phyloP scores from a whole-genome alignment of 805 yeast genomes.

The Debaryomyces prosopidis region DNA sequence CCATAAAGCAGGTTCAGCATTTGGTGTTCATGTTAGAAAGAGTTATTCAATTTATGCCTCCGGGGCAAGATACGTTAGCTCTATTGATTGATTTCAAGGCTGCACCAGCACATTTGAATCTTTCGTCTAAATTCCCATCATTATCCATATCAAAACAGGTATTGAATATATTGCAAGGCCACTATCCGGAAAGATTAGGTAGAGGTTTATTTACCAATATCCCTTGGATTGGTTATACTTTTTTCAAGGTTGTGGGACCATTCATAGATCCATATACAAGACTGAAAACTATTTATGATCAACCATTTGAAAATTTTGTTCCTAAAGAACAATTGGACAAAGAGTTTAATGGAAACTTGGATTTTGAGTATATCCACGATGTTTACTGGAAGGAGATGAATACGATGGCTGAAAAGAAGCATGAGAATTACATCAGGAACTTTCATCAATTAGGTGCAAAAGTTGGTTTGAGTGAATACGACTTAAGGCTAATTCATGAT shows the following conservation, averaged over 20 bases:
- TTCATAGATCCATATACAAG: slow-evolving; percentile 60
- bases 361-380: slow-evolving; percentile 54
- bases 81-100: slow-evolving; percentile 57
- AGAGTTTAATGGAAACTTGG: slow-evolving; percentile 49
- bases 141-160: slow-evolving; percentile 50
- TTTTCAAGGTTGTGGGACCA: slow-evolving; percentile 56
- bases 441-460: slow-evolving; percentile 45
- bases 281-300: slow-evolving; percentile 57
- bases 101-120: slow-evolving; percentile 36
- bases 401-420: slow-evolving; percentile 40
- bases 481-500: slow-evolving; percentile 35
- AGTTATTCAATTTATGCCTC: slow-evolving; percentile 54
- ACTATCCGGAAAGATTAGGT: slow-evolving; percentile 60
- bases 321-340: slow-evolving; percentile 54
- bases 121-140: slow-evolving; percentile 48
- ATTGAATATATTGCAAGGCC: slow-evolving; percentile 53
- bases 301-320: slow-evolving; percentile 55
- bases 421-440: slow-evolving; percentile 31
- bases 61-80: slow-evolving; percentile 58
- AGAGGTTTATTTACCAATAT: slow-evolving; percentile 54
- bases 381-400: slow-evolving; percentile 55
- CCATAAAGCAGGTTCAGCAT: slow-evolving; percentile 55
- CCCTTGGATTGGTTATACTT: slow-evolving; percentile 58
- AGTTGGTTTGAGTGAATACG: slow-evolving; percentile 58
- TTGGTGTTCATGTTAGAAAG: slow-evolving; percentile 58